These are phyloP conservation scores for Papiliotrema fonsecae DNA, from an alignment of 1,284 basidiomycete species.

Conservation along the genomic window DNA sequence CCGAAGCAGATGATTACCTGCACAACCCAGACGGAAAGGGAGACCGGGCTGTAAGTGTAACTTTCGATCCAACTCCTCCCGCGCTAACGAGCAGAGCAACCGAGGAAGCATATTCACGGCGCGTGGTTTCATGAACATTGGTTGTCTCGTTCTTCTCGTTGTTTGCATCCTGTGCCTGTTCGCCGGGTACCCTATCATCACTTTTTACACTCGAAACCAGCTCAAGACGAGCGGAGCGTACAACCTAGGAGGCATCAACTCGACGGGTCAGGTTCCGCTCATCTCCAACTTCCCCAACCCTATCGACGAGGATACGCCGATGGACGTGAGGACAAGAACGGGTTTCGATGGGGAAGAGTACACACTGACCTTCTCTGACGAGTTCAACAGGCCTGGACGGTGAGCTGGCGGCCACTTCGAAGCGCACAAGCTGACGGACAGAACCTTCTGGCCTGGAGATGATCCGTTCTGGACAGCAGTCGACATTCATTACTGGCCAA, in stretches of 20 bases:
- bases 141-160: conserved; percentile 62
- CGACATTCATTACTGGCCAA: conserved; percentile 70
- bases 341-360: conserved; percentile 46
- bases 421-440: conserved; percentile 8
- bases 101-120: conserved; percentile 62
- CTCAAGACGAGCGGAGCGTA: conserved; percentile 49
- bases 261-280: conserved; percentile 55
- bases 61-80: neutral
- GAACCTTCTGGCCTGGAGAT: conserved; percentile 66
- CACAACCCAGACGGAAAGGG: conserved; percentile 56
- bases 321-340: conserved; percentile 34
- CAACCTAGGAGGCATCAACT: conserved; percentile 56
- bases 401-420: conserved; percentile 49
- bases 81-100: conserved; percentile 11
- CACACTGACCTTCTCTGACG: conserved; percentile 52
- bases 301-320: conserved; percentile 66
- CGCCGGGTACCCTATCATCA: conserved; percentile 50
- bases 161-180: conserved; percentile 65
- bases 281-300: conserved; percentile 63
- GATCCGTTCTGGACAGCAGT: conserved; percentile 50
- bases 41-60: conserved; percentile 53
- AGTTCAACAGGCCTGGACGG: conserved; percentile 58
- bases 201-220: conserved; percentile 35
- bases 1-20: conserved; percentile 49
- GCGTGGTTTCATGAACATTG: conserved; percentile 69